phyloP scores from a whole-genome alignment of 2,329 filamentous ascomycete genomes.

The Sphaerulina vaccinii region DNA sequence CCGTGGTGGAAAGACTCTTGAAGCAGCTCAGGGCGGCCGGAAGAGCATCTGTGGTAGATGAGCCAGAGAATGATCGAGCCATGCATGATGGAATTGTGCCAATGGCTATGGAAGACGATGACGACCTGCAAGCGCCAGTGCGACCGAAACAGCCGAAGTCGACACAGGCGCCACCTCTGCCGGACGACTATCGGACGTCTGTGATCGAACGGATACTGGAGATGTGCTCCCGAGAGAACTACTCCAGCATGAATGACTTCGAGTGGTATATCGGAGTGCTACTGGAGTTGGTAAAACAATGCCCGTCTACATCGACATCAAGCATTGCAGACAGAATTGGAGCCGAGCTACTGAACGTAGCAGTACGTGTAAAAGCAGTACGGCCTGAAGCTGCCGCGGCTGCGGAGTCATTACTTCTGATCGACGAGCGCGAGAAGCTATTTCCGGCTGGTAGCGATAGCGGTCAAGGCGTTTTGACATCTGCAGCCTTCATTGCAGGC shows the following conservation, averaged over 20 bases:
- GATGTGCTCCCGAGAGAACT: slow-evolving; percentile 89
- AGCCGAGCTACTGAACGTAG: slow-evolving; percentile 81
- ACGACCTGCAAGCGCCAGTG: slow-evolving; percentile 55
- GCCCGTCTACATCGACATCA: slow-evolving; percentile 49
- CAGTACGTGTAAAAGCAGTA: slow-evolving; percentile 85
- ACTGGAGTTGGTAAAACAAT: slow-evolving; percentile 75
- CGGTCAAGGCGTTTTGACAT: slow-evolving; percentile 65
- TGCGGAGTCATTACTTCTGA: slow-evolving; percentile 70
- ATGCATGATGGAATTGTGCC: slow-evolving; percentile 46
- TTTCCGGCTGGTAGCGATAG: slow-evolving; percentile 53
- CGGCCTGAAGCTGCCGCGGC: slow-evolving; percentile 77
- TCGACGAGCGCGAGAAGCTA: slow-evolving; percentile 59
- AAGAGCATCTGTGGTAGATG: slow-evolving; percentile 50
- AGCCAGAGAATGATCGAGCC: slow-evolving; percentile 49
- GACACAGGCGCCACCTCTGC: slow-evolving; percentile 60
- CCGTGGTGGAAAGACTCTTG: slow-evolving; percentile 82
- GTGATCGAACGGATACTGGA: slow-evolving; percentile 79
- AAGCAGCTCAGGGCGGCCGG: slow-evolving; percentile 73
- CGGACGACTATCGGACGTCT: slow-evolving; percentile 80
- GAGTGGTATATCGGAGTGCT: slow-evolving; percentile 96
- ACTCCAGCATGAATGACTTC: slow-evolving; percentile 82
- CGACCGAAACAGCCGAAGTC: slow-evolving; percentile 53
- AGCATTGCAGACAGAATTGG: slow-evolving; percentile 71
- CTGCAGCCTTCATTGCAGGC: slow-evolving; percentile 80
- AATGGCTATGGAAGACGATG: slow-evolving; percentile 57